Conservation (phyloP, 805 yeast genomes). For the Candida lessepsii region DNA sequence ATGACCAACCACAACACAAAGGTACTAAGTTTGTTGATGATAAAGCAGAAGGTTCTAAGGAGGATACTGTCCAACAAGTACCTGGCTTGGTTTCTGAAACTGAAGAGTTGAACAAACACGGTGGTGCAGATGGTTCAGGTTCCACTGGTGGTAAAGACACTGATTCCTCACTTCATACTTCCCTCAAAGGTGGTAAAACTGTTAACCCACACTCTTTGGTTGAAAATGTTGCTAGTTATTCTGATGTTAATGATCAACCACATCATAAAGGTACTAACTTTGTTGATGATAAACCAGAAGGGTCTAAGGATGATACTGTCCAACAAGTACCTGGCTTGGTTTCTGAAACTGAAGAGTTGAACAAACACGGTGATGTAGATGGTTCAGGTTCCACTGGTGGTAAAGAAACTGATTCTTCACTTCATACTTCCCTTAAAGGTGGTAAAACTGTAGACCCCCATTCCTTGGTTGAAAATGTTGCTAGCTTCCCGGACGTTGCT, state of each 20-base stretch:
- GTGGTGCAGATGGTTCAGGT: no score
- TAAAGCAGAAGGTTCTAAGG: slow-evolving; percentile 1
- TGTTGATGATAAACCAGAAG: slow-evolving; percentile 7
- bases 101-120: slow-evolving; percentile 11
- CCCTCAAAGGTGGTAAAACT: neutral
- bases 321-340: slow-evolving; percentile 20
- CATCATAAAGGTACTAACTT: slow-evolving; percentile 12
- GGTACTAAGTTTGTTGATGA: slow-evolving; percentile 8
- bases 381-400: slow-evolving; percentile 1
- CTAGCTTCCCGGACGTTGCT: slow-evolving; percentile 6
- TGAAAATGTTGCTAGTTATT: slow-evolving; percentile 9
- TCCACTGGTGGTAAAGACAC: no score
- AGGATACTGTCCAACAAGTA: slow-evolving; percentile 1
- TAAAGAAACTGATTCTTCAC: slow-evolving; percentile 5
- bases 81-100: slow-evolving; percentile 9
- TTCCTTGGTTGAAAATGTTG: slow-evolving; percentile 12
- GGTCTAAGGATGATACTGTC: slow-evolving; percentile 3
- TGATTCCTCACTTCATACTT: no score
- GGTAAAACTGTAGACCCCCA: slow-evolving; percentile 9
- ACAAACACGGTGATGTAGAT: neutral
- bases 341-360: slow-evolving; percentile 7
- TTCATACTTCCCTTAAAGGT: slow-evolving; percentile 7
- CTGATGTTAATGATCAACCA: slow-evolving; percentile 14
- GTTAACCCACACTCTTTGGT: slow-evolving; percentile 8
- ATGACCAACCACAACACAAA: slow-evolving; percentile 2